Conservation (phyloP, 345 rosid species). For the Salix udensis region DNA sequence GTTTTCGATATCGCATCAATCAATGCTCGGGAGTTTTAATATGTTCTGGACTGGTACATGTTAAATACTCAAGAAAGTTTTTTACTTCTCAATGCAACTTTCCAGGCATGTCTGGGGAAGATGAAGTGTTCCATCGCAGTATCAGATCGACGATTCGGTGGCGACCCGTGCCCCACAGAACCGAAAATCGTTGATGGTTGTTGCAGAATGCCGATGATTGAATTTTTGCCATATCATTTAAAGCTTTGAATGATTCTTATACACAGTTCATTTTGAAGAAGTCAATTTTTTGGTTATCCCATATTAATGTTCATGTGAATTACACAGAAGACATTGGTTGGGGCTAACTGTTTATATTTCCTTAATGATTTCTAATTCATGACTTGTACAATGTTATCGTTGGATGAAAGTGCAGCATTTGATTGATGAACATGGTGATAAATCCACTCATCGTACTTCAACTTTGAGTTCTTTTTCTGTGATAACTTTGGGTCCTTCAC, state of each 20-base stretch:
- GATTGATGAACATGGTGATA: background rate
- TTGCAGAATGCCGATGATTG: slow-evolving; percentile 49
- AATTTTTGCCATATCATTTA: background rate
- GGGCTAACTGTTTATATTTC: background rate
- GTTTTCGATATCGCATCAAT: background rate
- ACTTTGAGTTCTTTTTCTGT: no score
- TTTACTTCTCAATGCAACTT: background rate
- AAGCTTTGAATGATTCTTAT: background rate
- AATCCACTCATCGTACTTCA: no score
- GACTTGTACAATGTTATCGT: background rate
- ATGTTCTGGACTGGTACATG: background rate
- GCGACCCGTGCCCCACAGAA: slow-evolving; percentile 47
- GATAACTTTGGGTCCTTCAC: no score
- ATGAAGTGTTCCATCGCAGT: slow-evolving; percentile 41
- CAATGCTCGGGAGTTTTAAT: background rate
- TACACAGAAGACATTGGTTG: background rate
- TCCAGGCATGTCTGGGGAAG: slow-evolving; percentile 56
- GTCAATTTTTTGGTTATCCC: background rate
- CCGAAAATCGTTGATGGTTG: slow-evolving; percentile 52
- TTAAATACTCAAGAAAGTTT: background rate
- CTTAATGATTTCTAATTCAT: background rate
- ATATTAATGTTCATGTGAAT: no score
- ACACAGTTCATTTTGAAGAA: background rate
- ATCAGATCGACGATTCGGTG: slow-evolving; percentile 36
- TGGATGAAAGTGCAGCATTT: background rate